phyloP scores from a whole-genome alignment of 306 rosid genomes.

The Trifolium subterraneum region DNA sequence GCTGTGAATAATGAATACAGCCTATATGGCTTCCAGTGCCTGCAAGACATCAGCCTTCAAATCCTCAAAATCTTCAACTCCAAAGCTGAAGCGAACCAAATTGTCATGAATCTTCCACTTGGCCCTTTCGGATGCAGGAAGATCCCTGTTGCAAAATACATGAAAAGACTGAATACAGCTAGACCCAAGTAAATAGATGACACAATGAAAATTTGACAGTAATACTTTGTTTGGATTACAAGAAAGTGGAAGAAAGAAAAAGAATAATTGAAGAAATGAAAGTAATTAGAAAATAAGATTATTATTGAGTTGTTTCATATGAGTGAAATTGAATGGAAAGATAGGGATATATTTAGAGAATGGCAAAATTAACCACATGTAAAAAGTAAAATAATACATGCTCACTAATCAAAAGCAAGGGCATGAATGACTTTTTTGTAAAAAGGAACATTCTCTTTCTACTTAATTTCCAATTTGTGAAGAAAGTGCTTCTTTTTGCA shows the following conservation, averaged over 20 bases:
- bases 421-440: background rate
- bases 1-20: conserved; percentile 22
- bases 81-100: conserved; percentile 97
- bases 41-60: conserved; percentile 84
- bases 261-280: background rate
- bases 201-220: conserved; percentile 2
- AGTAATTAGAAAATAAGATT: background rate
- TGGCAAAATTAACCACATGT: background rate
- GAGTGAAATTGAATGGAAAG: background rate
- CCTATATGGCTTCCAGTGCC: conserved; percentile 75
- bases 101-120: conserved; percentile 82
- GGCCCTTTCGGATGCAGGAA: conserved; percentile 79
- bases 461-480: background rate
- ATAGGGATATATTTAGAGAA: background rate
- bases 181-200: background rate
- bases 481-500: background rate
- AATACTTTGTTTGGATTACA: background rate
- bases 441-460: background rate
- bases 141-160: conserved; percentile 75
- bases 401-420: background rate
- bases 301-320: background rate
- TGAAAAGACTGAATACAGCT: background rate
- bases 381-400: background rate
- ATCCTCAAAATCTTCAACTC: conserved; percentile 93
- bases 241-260: background rate